Evolutionary conservation across 441 rosid genomes (phyloP), one percentile per base, ranked within the genome.

Genomic region (Populus hybrid): DNA sequence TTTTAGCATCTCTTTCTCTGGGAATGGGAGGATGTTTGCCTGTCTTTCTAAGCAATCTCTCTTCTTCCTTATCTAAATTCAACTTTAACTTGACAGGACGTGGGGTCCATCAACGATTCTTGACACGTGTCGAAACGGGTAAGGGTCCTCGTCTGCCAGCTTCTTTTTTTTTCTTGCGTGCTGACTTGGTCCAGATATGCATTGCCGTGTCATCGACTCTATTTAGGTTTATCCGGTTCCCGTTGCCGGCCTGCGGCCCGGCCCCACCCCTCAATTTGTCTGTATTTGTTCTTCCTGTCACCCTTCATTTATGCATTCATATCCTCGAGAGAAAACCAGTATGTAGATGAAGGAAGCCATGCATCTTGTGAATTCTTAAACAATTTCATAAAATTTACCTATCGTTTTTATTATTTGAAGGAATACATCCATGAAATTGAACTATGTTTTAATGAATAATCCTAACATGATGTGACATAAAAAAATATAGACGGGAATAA

Each of bases 11-110:
- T 30, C 30, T 36, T 7, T n/a, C 26, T 8, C 14, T 12, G 16
- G 16, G 32, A 66, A 32, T 1, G 30, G 67, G 76, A 71, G 81
- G 80, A 81, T 76, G 82, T 76, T 78, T 78, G 84, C 80, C 79
- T 42, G 77, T 69, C 69, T 46, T 64, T 26, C 57, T 73, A 70
- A 59, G 78, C 73, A 78, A 78, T 66, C 63, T 46, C 20, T 46
- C 57, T 46, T 14, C 57, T 46, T 14, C 50, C 50, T 40, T 12
- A 1, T 11, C 16, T 40, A 40, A 40, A 40, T 10, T 40, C 1
- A 40, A 10, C 50, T 40, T 10, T 34, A 6, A 34, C 7, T 34
- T 3, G 16, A 1, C 30, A 8, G 20, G 69, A 8, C 1, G 38
- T 12, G 32, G 76, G 73, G 46, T 57, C 67, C 77, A 75, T 3